Conservation (phyloP, 2,329 filamentous ascomycete genomes). For the Tolypocladium amazonense region DNA sequence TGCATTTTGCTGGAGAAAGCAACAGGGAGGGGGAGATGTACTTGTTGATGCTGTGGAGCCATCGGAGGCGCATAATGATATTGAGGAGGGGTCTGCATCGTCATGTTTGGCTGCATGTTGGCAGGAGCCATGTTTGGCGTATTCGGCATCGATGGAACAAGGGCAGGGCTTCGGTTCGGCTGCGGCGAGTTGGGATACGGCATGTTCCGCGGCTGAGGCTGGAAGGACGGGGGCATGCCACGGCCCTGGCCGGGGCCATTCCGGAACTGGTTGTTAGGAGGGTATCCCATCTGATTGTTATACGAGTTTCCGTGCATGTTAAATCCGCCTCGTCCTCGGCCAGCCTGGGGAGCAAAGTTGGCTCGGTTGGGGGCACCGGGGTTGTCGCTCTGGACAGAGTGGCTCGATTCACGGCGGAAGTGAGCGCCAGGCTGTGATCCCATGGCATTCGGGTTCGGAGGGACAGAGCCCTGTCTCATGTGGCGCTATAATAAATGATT, state of each 20-base stretch:
- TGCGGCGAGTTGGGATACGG: conserved; percentile 52
- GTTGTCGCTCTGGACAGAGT: conserved; percentile 54
- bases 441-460: conserved; percentile 49
- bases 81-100: conserved; percentile 52
- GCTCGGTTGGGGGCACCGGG: conserved; percentile 41
- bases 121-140: conserved; percentile 59
- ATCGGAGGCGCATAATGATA: conserved; percentile 51
- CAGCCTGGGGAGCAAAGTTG: conserved; percentile 36
- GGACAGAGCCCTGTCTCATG: conserved; percentile 55
- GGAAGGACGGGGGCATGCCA: conserved; percentile 38
- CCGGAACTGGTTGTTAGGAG: conserved; percentile 31
- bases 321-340: conserved; percentile 39
- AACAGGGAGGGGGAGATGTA: conserved; percentile 37
- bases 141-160: conserved; percentile 54
- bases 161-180: conserved; percentile 54
- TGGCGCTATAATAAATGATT: conserved; percentile 41
- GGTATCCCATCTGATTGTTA: conserved; percentile 34
- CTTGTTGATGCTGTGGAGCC: conserved; percentile 52
- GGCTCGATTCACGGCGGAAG: conserved; percentile 75
- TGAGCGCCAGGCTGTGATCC: conserved; percentile 59
- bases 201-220: conserved; percentile 34
- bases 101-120: conserved; percentile 43
- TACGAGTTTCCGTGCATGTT: conserved; percentile 31
- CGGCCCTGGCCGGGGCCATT: conserved; percentile 37
- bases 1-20: conserved; percentile 20